Conservation (phyloP, 2,329 filamentous ascomycete genomes). For the Clarireedia paspali region DNA sequence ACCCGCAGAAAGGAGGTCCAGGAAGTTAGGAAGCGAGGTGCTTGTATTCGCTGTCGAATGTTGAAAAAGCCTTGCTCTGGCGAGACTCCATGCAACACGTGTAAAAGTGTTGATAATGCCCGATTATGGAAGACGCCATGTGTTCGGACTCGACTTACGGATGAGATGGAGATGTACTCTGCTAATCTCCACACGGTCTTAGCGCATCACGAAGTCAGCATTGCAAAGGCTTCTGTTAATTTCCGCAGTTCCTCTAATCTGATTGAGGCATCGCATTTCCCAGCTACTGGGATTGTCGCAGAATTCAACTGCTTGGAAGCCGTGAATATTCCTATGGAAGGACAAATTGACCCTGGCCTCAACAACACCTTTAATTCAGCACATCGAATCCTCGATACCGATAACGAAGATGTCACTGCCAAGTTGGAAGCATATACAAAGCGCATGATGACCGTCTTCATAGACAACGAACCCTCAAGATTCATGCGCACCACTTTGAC, state of each 20-base stretch:
- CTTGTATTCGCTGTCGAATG: constrained; percentile 59
- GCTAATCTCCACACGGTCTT: constrained; percentile 56
- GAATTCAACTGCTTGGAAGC: constrained; percentile 26
- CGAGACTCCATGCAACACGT: constrained; percentile 55
- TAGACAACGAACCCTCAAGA: constrained; percentile 50
- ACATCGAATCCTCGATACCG: constrained; percentile 52
- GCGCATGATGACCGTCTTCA: constrained; percentile 47
- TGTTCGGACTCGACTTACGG: constrained; percentile 52
- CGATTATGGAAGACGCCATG: constrained; percentile 60
- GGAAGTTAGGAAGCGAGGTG: constrained; percentile 55
- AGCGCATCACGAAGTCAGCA: constrained; percentile 51
- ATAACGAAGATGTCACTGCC: constrained; percentile 50
- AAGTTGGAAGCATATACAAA: constrained; percentile 56
- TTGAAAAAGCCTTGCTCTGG: constrained; percentile 60
- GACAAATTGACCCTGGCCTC: constrained; percentile 30
- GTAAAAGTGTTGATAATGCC: constrained; percentile 54
- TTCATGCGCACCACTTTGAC: constrained; percentile 53
- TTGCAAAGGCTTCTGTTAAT: constrained; percentile 42
- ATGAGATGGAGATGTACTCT: constrained; percentile 55
- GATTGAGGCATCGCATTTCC: constrained; percentile 55
- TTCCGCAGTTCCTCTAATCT: constrained; percentile 36
- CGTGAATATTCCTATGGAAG: constrained; percentile 22
- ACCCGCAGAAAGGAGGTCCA: constrained; percentile 56
- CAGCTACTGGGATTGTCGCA: constrained; percentile 33
- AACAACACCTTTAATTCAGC: constrained; percentile 25